These are phyloP conservation scores for Hypoxylon sp. DNA, from an alignment of 2,329 filamentous ascomycete species.

Conservation along the genomic window DNA sequence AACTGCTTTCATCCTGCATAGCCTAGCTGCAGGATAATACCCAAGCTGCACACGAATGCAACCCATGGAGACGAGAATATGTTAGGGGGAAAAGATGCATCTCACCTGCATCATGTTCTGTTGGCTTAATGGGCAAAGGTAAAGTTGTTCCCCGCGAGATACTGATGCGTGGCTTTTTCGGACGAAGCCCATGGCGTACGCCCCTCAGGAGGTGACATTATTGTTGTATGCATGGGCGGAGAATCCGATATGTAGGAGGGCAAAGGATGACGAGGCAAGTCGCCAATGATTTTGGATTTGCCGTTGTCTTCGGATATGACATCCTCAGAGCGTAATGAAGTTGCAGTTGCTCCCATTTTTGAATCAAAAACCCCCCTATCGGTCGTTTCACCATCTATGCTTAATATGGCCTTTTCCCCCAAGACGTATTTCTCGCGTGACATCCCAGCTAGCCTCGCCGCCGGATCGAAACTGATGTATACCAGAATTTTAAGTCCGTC, in stretches of 20 bases:
- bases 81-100: constrained; percentile 10
- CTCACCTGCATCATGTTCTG: constrained; percentile 20
- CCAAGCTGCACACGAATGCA: constrained; percentile 21
- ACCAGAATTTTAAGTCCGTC: constrained; percentile 48
- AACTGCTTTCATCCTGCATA: constrained; percentile 10
- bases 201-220: constrained; percentile 20
- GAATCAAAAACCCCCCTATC: neutral
- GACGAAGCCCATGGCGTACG: constrained; percentile 33
- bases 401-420: constrained; percentile 37
- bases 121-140: constrained; percentile 34
- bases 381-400: constrained; percentile 8
- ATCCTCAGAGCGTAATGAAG: neutral
- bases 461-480: constrained; percentile 52
- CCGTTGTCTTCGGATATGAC: constrained; percentile 8
- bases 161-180: constrained; percentile 44
- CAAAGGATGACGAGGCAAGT: constrained; percentile 14
- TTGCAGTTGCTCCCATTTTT: neutral
- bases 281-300: constrained; percentile 13
- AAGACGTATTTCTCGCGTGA: constrained; percentile 39
- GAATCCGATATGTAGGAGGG: constrained; percentile 25
- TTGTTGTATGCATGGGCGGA: constrained; percentile 22
- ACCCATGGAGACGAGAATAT: constrained; percentile 15
- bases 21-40: constrained; percentile 7
- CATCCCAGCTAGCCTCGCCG: constrained; percentile 47
- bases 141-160: constrained; percentile 30